phyloP scores from a whole-genome alignment of 306 rosid genomes.

The Fragaria vesca region DNA sequence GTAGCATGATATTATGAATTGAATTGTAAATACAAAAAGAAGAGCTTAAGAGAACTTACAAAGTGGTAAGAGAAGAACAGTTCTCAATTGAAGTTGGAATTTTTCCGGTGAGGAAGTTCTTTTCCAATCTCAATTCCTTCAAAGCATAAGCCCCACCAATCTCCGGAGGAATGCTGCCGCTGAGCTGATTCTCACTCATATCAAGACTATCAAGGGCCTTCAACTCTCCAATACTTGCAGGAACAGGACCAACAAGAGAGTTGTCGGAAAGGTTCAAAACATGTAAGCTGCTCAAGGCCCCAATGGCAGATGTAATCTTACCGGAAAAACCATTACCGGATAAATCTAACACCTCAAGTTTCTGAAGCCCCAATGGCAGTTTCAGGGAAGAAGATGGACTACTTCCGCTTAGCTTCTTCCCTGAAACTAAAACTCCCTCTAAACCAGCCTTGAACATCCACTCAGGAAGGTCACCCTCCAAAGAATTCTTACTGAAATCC shows the following conservation, averaged over 20 bases:
- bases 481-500: conserved; percentile 68
- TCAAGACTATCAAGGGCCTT: conserved; percentile 61
- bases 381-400: conserved; percentile 28
- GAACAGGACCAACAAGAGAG: conserved; percentile 70
- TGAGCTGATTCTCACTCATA: conserved; percentile 67
- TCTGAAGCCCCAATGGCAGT: conserved; percentile 29
- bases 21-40: neutral
- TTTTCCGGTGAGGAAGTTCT: conserved; percentile 61
- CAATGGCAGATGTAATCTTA: conserved; percentile 54
- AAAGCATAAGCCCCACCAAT: conserved; percentile 63
- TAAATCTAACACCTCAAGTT: conserved; percentile 71
- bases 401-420: conserved; percentile 29
- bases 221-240: conserved; percentile 59
- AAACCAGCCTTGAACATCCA: conserved; percentile 70
- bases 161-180: conserved; percentile 73
- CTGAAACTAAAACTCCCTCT: conserved; percentile 52
- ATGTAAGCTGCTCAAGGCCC: conserved; percentile 59
- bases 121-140: conserved; percentile 64
- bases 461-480: conserved; percentile 68
- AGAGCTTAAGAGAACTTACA: conserved; percentile 61
- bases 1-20: neutral
- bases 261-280: conserved; percentile 65
- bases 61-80: conserved; percentile 63
- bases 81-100: conserved; percentile 71
- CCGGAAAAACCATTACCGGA: conserved; percentile 78